Evolutionary conservation across 2,329 filamentous ascomycete genomes (phyloP).

Genomic region (Pestalotiopsis sp.): DNA sequence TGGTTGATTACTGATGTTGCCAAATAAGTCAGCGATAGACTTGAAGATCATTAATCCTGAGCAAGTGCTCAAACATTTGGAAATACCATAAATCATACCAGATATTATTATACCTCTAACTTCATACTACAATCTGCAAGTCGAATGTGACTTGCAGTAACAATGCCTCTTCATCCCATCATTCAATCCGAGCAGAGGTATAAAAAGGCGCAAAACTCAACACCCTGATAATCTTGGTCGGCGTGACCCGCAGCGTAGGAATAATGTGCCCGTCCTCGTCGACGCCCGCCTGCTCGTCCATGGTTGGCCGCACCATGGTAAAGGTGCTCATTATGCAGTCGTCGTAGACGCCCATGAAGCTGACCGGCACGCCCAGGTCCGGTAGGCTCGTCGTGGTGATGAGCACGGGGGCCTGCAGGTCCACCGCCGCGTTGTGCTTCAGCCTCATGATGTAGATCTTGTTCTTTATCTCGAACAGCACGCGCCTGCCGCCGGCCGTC

Average conservation of each 20-base stretch:
- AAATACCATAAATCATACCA: no score
- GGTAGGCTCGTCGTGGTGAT: slow-evolving; percentile 10
- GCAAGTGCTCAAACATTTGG: no score
- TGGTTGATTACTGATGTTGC: no score
- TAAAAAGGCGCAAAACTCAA: slow-evolving; percentile 16
- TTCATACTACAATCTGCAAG: no score
- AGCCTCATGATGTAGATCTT: slow-evolving; percentile 44
- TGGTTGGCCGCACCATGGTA: slow-evolving; percentile 22
- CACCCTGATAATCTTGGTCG: slow-evolving; percentile 19
- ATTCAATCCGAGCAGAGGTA: no score
- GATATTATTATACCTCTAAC: no score
- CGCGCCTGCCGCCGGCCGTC: slow-evolving; percentile 25
- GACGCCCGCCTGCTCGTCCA: neutral
- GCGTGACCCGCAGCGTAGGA: slow-evolving; percentile 8
- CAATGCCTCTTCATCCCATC: no score
- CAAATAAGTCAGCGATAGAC: no score
- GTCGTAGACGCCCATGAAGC: slow-evolving; percentile 48
- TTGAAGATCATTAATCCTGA: no score
- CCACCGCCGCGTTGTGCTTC: slow-evolving; percentile 33
- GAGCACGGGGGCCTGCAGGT: slow-evolving; percentile 13
- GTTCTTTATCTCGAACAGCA: slow-evolving; percentile 47
- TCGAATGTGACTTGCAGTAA: no score
- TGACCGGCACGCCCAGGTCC: slow-evolving; percentile 40
- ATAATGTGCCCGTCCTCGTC: neutral
- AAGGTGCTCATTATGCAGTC: slow-evolving; percentile 50